Percentiles rank a stretch among this genome's conserved stretches.
phyloP scores from a whole-genome alignment of 2,329 filamentous ascomycete genomes.

The Cladosporium sp. region DNA sequence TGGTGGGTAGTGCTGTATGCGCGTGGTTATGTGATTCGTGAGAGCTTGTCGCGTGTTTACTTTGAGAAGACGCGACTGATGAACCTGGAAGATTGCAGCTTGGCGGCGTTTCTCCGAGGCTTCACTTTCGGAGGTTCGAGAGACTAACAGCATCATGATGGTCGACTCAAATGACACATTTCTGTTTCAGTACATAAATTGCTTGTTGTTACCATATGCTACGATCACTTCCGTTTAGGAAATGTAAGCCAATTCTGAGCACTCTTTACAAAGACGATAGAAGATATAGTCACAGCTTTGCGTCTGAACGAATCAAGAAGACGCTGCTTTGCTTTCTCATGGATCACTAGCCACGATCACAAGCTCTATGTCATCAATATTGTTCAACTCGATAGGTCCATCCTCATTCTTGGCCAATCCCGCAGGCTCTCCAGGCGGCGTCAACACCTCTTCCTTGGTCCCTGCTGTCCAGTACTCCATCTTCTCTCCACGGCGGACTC shows the following conservation, averaged over 20 bases:
- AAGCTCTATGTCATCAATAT: background rate
- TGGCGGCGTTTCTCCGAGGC: background rate
- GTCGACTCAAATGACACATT: background rate
- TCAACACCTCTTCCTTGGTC: slow-evolving; percentile 9
- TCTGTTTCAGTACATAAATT: background rate
- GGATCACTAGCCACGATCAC: background rate
- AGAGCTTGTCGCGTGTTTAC: background rate
- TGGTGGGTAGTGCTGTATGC: background rate
- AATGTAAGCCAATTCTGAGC: background rate
- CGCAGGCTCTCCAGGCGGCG: background rate
- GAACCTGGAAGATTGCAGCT: background rate
- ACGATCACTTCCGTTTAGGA: too few species aligned
- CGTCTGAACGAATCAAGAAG: background rate
- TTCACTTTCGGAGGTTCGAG: background rate
- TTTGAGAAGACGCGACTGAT: slow-evolving; percentile 1
- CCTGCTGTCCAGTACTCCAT: slow-evolving; percentile 12
- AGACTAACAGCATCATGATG: background rate
- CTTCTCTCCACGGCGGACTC: slow-evolving; percentile 4
- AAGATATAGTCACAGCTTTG: background rate
- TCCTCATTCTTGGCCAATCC: background rate
- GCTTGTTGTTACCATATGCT: background rate
- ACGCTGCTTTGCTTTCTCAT: background rate
- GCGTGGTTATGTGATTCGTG: slow-evolving; percentile 4
- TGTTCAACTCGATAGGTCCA: background rate
- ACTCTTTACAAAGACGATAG: background rate